Conservation (phyloP, 1,139 yeast genomes). For the Candida anutae region DNA sequence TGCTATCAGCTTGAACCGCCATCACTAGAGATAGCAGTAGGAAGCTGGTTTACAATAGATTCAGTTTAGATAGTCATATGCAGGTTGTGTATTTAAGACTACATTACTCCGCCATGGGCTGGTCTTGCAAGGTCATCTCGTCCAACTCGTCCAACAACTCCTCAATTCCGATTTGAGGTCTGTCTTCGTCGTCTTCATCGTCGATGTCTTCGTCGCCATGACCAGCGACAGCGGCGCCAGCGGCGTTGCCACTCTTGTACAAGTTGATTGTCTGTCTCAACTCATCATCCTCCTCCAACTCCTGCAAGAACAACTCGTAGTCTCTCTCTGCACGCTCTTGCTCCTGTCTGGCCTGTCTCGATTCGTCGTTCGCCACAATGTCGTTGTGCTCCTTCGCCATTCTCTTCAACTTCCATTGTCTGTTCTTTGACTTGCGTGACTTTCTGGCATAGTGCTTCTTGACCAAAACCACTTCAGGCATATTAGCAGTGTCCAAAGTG, state of each 20-base stretch:
- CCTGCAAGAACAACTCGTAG: slow-evolving; percentile 92
- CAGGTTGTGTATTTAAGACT: too few relatives aligned
- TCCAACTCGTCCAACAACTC: slow-evolving; percentile 88
- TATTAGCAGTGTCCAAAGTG: slow-evolving; percentile 47
- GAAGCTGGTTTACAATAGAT: too few relatives aligned
- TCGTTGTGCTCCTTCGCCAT: slow-evolving; percentile 95
- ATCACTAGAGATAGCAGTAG: too few relatives aligned
- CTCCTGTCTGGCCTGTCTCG: slow-evolving; percentile 79
- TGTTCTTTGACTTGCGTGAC: slow-evolving; percentile 66
- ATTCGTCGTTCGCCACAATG: slow-evolving; percentile 68
- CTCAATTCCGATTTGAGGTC: slow-evolving; percentile 70
- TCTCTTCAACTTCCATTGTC: slow-evolving; percentile 94
- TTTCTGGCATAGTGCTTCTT: slow-evolving; percentile 87
- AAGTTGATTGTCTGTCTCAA: slow-evolving; percentile 84
- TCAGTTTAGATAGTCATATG: too few relatives aligned
- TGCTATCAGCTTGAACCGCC: too few relatives aligned
- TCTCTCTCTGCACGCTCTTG: slow-evolving; percentile 91
- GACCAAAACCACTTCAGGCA: slow-evolving; percentile 87
- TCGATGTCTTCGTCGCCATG: slow-evolving; percentile 35
- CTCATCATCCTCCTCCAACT: slow-evolving; percentile 94
- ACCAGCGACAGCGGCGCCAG: slow-evolving; percentile 19
- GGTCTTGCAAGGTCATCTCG: slow-evolving; percentile 74
- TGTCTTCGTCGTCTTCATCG: slow-evolving; percentile 60
- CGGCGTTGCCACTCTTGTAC: slow-evolving; percentile 55
- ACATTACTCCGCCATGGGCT: slow-evolving; percentile 15